Base-by-base conservation (phyloP, 768 basidiomycete genomes). In the Tephrocybe sp. region DNA sequence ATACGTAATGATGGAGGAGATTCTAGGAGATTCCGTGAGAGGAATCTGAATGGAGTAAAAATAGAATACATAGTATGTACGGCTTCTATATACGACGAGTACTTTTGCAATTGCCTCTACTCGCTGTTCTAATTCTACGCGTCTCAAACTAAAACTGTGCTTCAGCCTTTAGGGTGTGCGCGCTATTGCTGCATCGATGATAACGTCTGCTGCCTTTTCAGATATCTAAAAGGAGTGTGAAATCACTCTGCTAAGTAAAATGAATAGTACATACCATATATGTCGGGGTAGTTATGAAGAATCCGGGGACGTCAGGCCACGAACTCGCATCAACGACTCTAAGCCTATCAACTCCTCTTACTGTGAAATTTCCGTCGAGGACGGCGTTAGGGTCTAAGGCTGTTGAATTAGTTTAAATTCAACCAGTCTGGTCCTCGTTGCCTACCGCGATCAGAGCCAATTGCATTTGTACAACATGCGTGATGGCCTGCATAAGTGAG, bases 281-380 rank as follows among this genome's bases (percentile, higher is more conserved):
- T 7, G 59, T 64, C 3, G 61, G 61, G 3, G 66, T 67, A 1
- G 63, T 63, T 9, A 69, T 55, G 40, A 69, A 69, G 46, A 59
- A 69, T 16, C 67, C 65, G 3, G 66, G 67, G 24, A 67, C 64
- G 27, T 54, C 58, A 12, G 63, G 55, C 65, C 65, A 64, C 4
- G 65, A 59, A 43, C 65, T 66, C 0, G 61, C 57, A 46, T 69
- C 66, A 9, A 69, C 64, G 5, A 69, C 67, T 13, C 65, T 56
- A 15, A 69, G 60, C 25, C 54, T 58, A 16, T 56, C 45, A 2
- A 69, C 65, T 7, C 67, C 66, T 18, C 62, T 55, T 15, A 69
- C 66, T 30, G 53, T 59, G 49, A 69, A 66, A 34, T 69, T 43
- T 15, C 60, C 60, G 39, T 66, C 64, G 15, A 67, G 58, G 9